phyloP scores from a whole-genome alignment of 2,329 filamentous ascomycete genomes.

The Daldinia sp. region DNA sequence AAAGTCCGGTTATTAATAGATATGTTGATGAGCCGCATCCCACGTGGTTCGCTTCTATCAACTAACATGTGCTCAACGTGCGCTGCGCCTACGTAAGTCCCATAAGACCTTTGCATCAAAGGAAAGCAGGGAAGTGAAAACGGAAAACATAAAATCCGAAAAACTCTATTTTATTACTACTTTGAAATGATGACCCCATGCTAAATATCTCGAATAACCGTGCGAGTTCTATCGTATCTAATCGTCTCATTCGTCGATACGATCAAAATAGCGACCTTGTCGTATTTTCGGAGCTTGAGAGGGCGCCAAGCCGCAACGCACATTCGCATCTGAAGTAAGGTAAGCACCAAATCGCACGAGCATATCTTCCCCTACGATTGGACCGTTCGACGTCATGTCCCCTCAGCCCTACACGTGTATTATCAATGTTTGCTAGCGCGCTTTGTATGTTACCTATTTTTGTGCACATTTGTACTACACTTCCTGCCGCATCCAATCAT shows the following conservation, averaged over 20 bases:
- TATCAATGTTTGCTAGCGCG: neutral
- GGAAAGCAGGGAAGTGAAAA: neutral
- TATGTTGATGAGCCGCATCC: neutral
- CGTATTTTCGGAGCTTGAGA: neutral
- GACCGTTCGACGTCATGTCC: neutral
- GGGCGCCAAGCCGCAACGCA: conserved; percentile 1
- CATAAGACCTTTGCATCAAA: neutral
- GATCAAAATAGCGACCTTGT: neutral
- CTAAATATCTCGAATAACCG: neutral
- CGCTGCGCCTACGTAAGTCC: neutral
- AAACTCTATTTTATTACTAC: neutral
- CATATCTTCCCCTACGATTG: neutral
- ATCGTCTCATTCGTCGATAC: neutral
- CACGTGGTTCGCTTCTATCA: neutral
- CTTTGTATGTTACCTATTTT: neutral
- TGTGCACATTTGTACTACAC: neutral
- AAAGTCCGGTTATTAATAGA: conserved; percentile 4
- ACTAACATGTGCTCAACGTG: neutral
- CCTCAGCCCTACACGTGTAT: conserved; percentile 5
- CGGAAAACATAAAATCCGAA: neutral
- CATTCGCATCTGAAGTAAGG: neutral
- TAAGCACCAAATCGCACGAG: neutral
- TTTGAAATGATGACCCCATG: neutral
- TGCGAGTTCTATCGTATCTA: neutral
- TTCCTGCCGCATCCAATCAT: conserved; percentile 21